Evolutionary conservation across 2,329 filamentous ascomycete species (phyloP).

Genomic region (Phaeosphaeria sp.): DNA sequence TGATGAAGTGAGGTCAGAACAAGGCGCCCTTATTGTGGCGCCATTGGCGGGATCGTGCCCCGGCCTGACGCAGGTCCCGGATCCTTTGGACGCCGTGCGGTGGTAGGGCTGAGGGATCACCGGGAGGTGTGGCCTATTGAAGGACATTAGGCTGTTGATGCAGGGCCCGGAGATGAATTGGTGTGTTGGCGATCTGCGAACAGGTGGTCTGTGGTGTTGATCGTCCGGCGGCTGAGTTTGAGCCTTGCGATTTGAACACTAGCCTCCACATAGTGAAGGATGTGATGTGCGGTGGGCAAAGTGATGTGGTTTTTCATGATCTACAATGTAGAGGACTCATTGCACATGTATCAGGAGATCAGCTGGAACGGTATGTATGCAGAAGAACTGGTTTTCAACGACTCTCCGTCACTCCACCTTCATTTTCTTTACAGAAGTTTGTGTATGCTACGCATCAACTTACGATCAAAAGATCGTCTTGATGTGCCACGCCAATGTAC

Average conservation of each 20-base stretch:
- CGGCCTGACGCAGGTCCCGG: constrained; percentile 1
- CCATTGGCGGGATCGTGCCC: background rate
- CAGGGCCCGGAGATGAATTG: background rate
- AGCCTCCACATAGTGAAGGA: background rate
- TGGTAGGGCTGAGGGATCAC: background rate
- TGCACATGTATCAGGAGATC: too few species aligned
- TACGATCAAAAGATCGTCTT: too few species aligned
- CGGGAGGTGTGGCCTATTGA: background rate
- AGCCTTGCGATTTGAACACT: background rate
- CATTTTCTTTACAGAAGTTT: background rate
- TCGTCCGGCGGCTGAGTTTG: background rate
- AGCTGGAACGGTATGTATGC: too few species aligned
- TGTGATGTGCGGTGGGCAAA: background rate
- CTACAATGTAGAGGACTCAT: too few species aligned
- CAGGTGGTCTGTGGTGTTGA: background rate
- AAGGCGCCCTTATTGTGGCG: background rate
- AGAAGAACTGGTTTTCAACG: too few species aligned
- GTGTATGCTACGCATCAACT: too few species aligned
- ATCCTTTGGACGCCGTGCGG: background rate
- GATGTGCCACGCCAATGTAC: too few species aligned
- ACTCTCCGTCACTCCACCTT: too few species aligned
- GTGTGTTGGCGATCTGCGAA: background rate
- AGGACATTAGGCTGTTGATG: background rate
- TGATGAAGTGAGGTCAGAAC: constrained; percentile 1
- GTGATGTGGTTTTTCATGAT: too few species aligned